Conservation (phyloP, 2,329 filamentous ascomycete genomes). For the Fusarium torreyae region DNA sequence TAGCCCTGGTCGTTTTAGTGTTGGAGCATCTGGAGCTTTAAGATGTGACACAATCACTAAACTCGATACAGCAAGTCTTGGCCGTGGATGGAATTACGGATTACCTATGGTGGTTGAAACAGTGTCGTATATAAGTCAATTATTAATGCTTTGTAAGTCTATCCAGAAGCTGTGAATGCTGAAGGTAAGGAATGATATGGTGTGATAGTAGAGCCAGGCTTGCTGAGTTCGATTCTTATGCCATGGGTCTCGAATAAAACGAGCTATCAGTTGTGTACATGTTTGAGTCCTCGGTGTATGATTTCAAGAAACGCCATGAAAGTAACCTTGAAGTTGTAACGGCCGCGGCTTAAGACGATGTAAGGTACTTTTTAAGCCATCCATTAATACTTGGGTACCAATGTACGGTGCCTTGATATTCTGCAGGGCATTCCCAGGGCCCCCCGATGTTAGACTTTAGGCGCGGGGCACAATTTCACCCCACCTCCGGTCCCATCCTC, state of each 20-base stretch:
- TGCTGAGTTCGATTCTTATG: no score
- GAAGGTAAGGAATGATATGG: neutral
- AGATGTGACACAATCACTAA: constrained; percentile 17
- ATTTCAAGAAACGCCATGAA: no score
- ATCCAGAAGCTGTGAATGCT: neutral
- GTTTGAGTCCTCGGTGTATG: no score
- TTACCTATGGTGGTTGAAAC: no score
- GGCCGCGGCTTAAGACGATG: no score
- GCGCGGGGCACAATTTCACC: constrained; percentile 48
- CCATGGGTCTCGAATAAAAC: no score
- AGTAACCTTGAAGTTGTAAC: no score
- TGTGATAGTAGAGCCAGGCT: neutral
- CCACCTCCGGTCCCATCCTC: constrained; percentile 37
- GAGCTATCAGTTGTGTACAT: no score
- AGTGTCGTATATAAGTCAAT: neutral
- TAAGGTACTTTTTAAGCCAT: no score
- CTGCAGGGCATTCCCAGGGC: no score
- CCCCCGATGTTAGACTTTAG: neutral
- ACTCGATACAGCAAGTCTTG: constrained; percentile 1
- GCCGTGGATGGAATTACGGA: neutral
- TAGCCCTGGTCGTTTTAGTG: constrained; percentile 27
- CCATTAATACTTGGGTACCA: neutral
- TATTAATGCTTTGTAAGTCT: neutral
- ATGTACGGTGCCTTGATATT: no score
- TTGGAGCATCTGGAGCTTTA: constrained; percentile 20